Evolutionary conservation across 2,329 filamentous ascomycete species (phyloP), one percentile per base, ranked within the genome.

Genomic region (Penicillium sclerotiorum): DNA sequence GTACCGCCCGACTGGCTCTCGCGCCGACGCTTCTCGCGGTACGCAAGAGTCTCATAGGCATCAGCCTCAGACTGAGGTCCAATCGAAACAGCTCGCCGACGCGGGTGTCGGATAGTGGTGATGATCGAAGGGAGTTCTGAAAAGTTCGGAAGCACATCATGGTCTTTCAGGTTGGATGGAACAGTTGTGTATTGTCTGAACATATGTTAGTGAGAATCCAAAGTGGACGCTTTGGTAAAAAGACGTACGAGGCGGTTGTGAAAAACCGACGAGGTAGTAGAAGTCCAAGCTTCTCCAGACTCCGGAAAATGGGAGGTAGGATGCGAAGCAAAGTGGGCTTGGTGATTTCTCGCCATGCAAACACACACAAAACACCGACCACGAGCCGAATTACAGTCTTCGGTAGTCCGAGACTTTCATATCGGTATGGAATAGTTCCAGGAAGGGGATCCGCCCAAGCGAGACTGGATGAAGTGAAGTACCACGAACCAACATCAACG

Each of bases 11-110:
- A 79, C 20, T 79, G 73, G 60, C 83, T 86, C 61, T 87, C 82
- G 44, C 82, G 77, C 47, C 85, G 75, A 50, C 79, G 77, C 57
- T 86, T 82, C 60, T 96, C 90, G 17, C 93, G 86, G 66, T 96
- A 96, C 5, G 93, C 94, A 41, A 99, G 78, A 17, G 91, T 90
- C 75, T 99, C 94, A 73, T 96, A 96, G 20, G 91, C 94, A 73
- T 99, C 94, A 2, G 94, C 94, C 53, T 92, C 92, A 38, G 92
- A 96, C 73, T 97, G 94, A 1, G 94, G 94, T 0, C 94, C 94
- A 45, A 97, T 83, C 5, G 91, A 96, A 27, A 97, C 84, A 25
- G 91, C 88, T 44, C 94, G 83, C 53, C 90, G 80, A 12, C 81
- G 82, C 0, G 90, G 89, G 59, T 93, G 86, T 20, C 90, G 85